Evolutionary conservation across 768 basidiomycete species (phyloP), one percentile per base, ranked within the genome.

Genomic region (Mycena rosella): DNA sequence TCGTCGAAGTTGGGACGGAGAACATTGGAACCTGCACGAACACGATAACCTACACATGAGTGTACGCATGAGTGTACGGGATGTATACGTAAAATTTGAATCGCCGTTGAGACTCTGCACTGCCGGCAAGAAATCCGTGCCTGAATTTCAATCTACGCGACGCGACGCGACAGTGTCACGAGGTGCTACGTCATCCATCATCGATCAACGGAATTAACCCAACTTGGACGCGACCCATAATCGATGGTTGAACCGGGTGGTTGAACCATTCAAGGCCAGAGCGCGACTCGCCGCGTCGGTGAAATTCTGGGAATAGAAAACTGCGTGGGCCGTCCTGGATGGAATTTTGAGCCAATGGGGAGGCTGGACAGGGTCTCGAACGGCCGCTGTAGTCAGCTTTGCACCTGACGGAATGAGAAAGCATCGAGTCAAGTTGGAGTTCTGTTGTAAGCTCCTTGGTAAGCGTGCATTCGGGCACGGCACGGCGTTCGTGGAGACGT

Each of bases 11-110:
- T 7, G 79, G 79, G 2, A 71, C 80, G 62, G 79, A 81, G 63
- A 79, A 80, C 53, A 75, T 82, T 13, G 81, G 63, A 40, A 81
- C 81, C 24, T 80, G 79, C 71, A 81, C 80, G 13, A 81, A 78
- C 57, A 72, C 71, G n/a, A 75, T 79, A 22, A 47, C 45, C 3
- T 47, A 47, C 24, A 24, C 26, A 10, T 47, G 45, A 47, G 45
- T 26, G 32, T 6, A 34, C 32, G 13, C 6, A 6, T 34, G 13
- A 34, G 13, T 34, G n/a, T n/a, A n/a, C n/a, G n/a, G n/a, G n/a
- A n/a, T n/a, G n/a, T n/a, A n/a, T n/a, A n/a, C n/a, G n/a, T n/a
- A n/a, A n/a, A 34, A 34, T 13, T 6, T 13, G 32, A 34, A 34
- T 34, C 32, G 32, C 32, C 32, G 32, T 34, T n/a, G n/a, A n/a